Percentiles rank a stretch among this genome's conserved stretches.
Conservation (phyloP, 2,329 filamentous ascomycete genomes). For the Knufia fluminis region DNA sequence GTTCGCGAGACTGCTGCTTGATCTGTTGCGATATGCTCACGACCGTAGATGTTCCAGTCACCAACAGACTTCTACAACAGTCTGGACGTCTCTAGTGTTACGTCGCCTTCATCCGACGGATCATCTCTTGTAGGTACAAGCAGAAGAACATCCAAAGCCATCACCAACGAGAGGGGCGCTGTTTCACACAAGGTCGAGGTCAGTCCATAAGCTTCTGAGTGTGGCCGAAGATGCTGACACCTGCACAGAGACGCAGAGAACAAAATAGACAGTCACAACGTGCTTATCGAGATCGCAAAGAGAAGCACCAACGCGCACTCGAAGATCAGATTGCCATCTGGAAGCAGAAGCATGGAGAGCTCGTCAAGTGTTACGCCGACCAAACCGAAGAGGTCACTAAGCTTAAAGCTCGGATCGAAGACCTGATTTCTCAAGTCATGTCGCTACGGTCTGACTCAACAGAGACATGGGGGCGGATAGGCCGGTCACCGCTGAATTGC, state of each 20-base stretch:
- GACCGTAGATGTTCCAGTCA: conserved; percentile 15
- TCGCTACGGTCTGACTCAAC: conserved; percentile 16
- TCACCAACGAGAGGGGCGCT: conserved; percentile 14
- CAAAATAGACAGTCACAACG: conserved; percentile 50
- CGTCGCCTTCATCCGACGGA: conserved; percentile 12
- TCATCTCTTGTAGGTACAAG: conserved; percentile 12
- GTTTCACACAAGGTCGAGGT: conserved; percentile 23
- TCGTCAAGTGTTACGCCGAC: conserved; percentile 17
- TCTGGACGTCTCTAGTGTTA: conserved; percentile 16
- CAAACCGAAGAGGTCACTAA: conserved; percentile 17
- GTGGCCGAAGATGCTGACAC: not conserved
- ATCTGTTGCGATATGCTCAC: not conserved
- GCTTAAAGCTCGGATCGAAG: conserved; percentile 19
- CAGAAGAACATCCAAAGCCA: conserved; percentile 11
- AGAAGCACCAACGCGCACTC: conserved; percentile 85
- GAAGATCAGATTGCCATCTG: conserved; percentile 45
- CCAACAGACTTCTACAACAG: conserved; percentile 18
- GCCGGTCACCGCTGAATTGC: conserved; percentile 19
- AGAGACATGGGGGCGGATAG: conserved; percentile 13
- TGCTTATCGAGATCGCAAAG: conserved; percentile 92
- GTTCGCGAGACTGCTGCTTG: not conserved
- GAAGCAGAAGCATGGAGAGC: conserved; percentile 19
- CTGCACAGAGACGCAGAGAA: conserved; percentile 17
- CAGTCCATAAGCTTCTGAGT: not conserved
- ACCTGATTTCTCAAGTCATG: conserved; percentile 17